Base-by-base conservation (phyloP, 768 basidiomycete species). In the Ramaria rubella region DNA sequence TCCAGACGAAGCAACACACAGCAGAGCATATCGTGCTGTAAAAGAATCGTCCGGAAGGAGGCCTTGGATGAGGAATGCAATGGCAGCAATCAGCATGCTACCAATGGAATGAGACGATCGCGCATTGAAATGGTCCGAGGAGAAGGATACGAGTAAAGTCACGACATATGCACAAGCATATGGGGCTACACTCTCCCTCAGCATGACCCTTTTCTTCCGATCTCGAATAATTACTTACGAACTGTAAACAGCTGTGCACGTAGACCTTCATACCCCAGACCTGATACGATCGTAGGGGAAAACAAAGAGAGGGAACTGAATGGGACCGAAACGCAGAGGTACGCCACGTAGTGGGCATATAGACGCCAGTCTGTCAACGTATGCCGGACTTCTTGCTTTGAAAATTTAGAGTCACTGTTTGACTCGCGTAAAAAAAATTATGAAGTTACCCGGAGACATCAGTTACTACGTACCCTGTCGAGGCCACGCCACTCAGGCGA, bases 271-370 rank as follows among this genome's bases (percentile, higher is more conserved):
- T 77, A 85, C 19, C 84, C 84, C 2, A 86, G 75, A 17, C 74
- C 72, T 29, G 79, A 72, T 5, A 90, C 80, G 67, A 91, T 87
- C 3, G 84, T 83, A 5, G 88, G 88, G 7, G 81, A 72, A 68
- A 91, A 90, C 61, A 87, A 81, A 46, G 52, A 59, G 42, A 70
- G 62, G 48, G 67, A 68, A 61, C 74, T 76, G 51, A 78, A 71
- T 17, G 74, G 71, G 49, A 74, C 70, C 3, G 75, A 77, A 15
- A 75, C 69, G 4, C 74, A 73, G 55, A 77, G 73, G 67, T 72
- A 75, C 49, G 73, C 67, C 49, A 73, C 68, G 33, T 74, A 73
- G 58, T 73, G 75, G 21, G 67, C 59, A 58, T 70, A 77, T 2
- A 72, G 62, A 45, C 71, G 62, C 70, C 69, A 75, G 60, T 73